These are phyloP conservation scores for Aspergillus novofumigatus DNA, from an alignment of 2,329 filamentous ascomycete species.

Conservation along the genomic window DNA sequence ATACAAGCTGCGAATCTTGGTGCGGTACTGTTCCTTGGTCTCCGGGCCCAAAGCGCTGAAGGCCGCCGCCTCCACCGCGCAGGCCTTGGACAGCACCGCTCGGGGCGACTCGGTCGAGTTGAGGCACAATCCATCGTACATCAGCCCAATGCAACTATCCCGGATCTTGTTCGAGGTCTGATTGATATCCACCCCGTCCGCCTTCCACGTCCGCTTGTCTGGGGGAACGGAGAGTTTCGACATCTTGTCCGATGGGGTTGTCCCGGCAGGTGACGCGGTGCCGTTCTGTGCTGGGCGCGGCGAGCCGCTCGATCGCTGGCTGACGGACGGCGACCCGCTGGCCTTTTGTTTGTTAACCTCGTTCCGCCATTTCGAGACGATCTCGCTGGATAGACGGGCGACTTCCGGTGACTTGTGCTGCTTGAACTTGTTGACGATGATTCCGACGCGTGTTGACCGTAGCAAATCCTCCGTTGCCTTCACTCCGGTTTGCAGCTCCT, in stretches of 20 bases:
- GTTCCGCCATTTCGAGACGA: conserved; percentile 65
- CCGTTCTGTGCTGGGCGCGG: conserved; percentile 49
- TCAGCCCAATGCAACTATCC: conserved; percentile 80
- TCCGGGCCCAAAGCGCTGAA: conserved; percentile 67
- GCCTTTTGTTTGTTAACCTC: conserved; percentile 49
- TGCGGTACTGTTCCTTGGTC: conserved; percentile 68
- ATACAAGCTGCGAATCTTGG: conserved; percentile 87
- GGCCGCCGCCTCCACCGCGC: conserved; percentile 73
- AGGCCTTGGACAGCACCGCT: conserved; percentile 62
- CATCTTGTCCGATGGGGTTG: conserved; percentile 46
- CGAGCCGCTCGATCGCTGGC: conserved; percentile 36
- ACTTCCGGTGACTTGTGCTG: conserved; percentile 71
- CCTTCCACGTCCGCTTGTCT: conserved; percentile 75
- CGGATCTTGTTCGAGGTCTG: conserved; percentile 70
- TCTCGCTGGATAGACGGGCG: conserved; percentile 69
- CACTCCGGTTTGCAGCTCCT: conserved; percentile 73
- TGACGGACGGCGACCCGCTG: conserved; percentile 35
- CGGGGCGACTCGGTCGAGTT: conserved; percentile 59
- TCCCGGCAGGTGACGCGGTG: conserved; percentile 48
- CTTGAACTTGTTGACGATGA: conserved; percentile 82
- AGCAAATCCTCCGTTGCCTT: conserved; percentile 84
- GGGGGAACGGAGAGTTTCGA: conserved; percentile 55
- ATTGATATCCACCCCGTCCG: conserved; percentile 73
- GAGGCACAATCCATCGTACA: conserved; percentile 87
- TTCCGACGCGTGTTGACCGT: conserved; percentile 84